Evolutionary conservation across 2,329 filamentous ascomycete species (phyloP).

Genomic region (Apiospora aurea): DNA sequence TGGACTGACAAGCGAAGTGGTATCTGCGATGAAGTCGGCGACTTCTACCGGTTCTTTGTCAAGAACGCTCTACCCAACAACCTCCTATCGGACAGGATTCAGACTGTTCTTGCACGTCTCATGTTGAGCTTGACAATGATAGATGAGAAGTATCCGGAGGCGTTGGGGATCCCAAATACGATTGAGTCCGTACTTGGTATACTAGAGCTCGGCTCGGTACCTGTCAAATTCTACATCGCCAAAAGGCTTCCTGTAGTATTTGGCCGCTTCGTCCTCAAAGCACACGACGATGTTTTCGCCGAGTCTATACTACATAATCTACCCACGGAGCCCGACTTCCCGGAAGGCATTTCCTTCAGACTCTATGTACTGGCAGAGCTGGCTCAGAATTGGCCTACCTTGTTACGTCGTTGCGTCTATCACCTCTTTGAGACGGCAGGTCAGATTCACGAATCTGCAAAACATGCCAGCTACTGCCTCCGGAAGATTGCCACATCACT

Average conservation of each 20-base stretch:
- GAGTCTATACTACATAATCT: conserved; percentile 78
- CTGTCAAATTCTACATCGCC: conserved; percentile 79
- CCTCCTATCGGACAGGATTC: conserved; percentile 72
- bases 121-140: conserved; percentile 73
- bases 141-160: conserved; percentile 71
- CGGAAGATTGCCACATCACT: conserved; percentile 70
- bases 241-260: conserved; percentile 77
- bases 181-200: conserved; percentile 79
- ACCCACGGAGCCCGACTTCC: conserved; percentile 73
- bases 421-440: conserved; percentile 93
- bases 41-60: conserved; percentile 83
- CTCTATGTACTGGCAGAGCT: conserved; percentile 78
- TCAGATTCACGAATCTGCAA: conserved; percentile 67
- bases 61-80: conserved; percentile 70
- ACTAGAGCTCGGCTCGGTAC: conserved; percentile 69
- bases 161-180: conserved; percentile 62
- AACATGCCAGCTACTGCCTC: conserved; percentile 78
- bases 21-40: conserved; percentile 71
- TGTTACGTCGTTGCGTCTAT: conserved; percentile 87
- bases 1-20: conserved; percentile 69
- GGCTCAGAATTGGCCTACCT: conserved; percentile 83
- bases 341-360: conserved; percentile 86
- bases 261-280: conserved; percentile 78
- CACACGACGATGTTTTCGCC: conserved; percentile 84
- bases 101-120: conserved; percentile 71